These are phyloP conservation scores for Sphenostylis stenocarpa DNA, from an alignment of 306 rosid species.

Conservation along the genomic window DNA sequence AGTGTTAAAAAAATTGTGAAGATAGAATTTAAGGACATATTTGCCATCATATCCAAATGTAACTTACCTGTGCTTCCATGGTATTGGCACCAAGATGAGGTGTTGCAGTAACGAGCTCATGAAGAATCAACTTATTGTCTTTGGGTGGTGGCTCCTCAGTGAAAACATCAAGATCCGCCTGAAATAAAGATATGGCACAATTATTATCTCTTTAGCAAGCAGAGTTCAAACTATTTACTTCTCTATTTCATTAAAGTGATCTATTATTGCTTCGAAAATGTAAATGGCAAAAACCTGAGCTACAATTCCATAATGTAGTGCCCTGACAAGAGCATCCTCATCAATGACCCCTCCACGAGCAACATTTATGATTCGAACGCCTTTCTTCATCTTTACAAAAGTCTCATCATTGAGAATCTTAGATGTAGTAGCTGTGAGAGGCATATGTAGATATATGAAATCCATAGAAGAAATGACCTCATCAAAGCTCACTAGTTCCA, in stretches of 20 bases:
- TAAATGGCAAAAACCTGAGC: constrained; percentile 67
- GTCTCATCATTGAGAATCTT: constrained; percentile 91
- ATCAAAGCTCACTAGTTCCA: constrained; percentile 92
- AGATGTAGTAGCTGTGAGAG: constrained; percentile 82
- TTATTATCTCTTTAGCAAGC: background rate
- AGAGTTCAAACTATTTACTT: background rate
- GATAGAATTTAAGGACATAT: background rate
- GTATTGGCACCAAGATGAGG: constrained; percentile 99
- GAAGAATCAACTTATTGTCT: constrained; percentile 73
- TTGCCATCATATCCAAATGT: constrained; percentile 3
- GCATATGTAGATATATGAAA: constrained; percentile 97
- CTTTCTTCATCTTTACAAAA: constrained; percentile 94
- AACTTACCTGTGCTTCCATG: constrained; percentile 86
- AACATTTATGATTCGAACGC: constrained; percentile 88
- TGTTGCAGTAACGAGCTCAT: constrained; percentile 90
- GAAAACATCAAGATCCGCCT: constrained; percentile 99
- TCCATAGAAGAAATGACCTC: constrained; percentile 85
- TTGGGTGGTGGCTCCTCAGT: constrained; percentile 78
- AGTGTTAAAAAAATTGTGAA: background rate
- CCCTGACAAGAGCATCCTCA: constrained; percentile 93
- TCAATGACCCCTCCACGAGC: constrained; percentile 99
- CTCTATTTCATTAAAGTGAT: background rate
- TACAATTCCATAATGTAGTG: constrained; percentile 83
- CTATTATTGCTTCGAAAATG: constrained; percentile 1
- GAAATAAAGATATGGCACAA: constrained; percentile 24